phyloP scores from a whole-genome alignment of 1,139 yeast species.

The Suhomyces bribrorum region DNA sequence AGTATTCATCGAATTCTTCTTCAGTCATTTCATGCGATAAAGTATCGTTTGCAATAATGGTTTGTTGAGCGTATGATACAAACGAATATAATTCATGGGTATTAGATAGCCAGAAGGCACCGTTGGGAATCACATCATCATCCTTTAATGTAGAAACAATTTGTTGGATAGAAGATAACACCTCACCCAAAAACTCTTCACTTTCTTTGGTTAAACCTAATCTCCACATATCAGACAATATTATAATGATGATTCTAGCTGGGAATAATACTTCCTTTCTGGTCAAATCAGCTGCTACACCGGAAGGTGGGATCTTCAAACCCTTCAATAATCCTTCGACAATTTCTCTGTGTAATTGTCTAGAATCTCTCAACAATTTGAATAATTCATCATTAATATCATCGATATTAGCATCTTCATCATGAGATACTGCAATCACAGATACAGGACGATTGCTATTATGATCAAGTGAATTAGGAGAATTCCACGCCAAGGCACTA shows the following conservation, averaged over 20 bases:
- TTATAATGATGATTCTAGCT: constrained; percentile 88
- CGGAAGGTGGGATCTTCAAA: constrained; percentile 83
- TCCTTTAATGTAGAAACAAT: constrained; percentile 72
- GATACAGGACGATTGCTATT: constrained; percentile 55
- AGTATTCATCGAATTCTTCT: constrained; percentile 86
- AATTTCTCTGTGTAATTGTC: constrained; percentile 77
- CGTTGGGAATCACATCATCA: constrained; percentile 85
- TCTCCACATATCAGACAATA: constrained; percentile 98
- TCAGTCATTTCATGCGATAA: constrained; percentile 84
- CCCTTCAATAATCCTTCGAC: constrained; percentile 86
- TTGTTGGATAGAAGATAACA: constrained; percentile 82
- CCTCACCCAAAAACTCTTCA: constrained; percentile 89
- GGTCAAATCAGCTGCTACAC: constrained; percentile 79
- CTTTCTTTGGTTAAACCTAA: constrained; percentile 90
- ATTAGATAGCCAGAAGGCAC: constrained; percentile 97
- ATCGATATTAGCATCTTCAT: constrained; percentile 59
- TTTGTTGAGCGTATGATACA: constrained; percentile 89
- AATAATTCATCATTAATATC: constrained; percentile 75
- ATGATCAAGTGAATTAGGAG: constrained; percentile 32
- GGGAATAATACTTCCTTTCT: constrained; percentile 95
- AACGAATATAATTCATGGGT: constrained; percentile 95
- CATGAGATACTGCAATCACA: constrained; percentile 56
- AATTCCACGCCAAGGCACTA: constrained; percentile 41
- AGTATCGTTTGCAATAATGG: constrained; percentile 80
- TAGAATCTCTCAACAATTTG: constrained; percentile 75